Evolutionary conservation across 2,329 filamentous ascomycete genomes (phyloP), one percentile per base, ranked within the genome.

Genomic region (Mycosphaerella arachidis): DNA sequence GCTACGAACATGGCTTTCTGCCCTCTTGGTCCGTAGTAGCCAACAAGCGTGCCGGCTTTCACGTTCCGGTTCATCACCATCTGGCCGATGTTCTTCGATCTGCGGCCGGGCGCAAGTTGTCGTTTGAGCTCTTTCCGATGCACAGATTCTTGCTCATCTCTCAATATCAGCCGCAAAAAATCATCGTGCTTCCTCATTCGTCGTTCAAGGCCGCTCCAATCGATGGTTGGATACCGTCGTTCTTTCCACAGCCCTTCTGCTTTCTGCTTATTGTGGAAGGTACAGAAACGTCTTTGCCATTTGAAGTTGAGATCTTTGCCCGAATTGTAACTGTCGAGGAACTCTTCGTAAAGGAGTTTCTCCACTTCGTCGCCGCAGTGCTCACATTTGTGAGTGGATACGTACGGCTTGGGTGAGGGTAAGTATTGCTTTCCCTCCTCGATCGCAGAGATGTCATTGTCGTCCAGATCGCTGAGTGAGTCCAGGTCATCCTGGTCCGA

Each of bases 1-100:
- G 2, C 2, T 9, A 65, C 68, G 24, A 59, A 73, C 71, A 75
- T 73, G 35, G 71, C 31, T 59, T 67, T 70, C 57, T 72, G 72
- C 10, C 73, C 73, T 56, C 64, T 66, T 1, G 69, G 70, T 1
- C 73, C 73, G 46, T 75, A 75, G 61, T 75, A 75, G 0, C 73
- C 73, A 29, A 68, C 67, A 12, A 60, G 58, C 10, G 60, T 58
- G 3, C 60, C 61, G 12, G 55, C 53, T 40, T 60, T 63, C 5
- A 48, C 48, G 13, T 46, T 57, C 18, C 58, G 56, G 7, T 60
- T 55, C 7, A 61, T 57, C 29, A 67, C 52, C 33, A 57, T 56
- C 30, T 65, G 53, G 13, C 58, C 46, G 8, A 66, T 55, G 2
- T 65, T 65, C 55, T 67, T 67, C n/a, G 40, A 43, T 18, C 40